These are phyloP conservation scores for Senna siamea DNA, from an alignment of 306 rosid genomes.

Conservation along the genomic window DNA sequence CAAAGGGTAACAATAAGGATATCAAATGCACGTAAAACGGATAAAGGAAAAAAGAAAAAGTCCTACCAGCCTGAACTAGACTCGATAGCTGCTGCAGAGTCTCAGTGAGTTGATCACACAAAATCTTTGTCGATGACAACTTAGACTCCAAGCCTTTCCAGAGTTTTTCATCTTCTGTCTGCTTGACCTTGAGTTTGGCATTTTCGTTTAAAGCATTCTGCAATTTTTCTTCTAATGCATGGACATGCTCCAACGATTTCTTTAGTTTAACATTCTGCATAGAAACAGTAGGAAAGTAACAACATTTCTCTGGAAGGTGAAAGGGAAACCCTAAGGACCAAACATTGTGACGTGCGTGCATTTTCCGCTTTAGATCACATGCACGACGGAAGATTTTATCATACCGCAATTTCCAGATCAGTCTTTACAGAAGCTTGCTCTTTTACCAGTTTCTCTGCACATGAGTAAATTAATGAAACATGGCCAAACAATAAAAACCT, in stretches of 20 bases:
- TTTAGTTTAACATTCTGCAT: conserved; percentile 78
- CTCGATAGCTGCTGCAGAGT: conserved; percentile 75
- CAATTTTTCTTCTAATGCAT: conserved; percentile 78
- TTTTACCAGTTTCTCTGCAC: conserved; percentile 78
- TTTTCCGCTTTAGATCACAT: conserved; percentile 9
- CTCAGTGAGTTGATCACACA: conserved; percentile 82
- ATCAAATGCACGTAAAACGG: conserved; percentile 8
- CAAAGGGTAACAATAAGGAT: background rate
- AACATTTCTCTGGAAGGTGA: conserved; percentile 5
- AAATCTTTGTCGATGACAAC: conserved; percentile 82
- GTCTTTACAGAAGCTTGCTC: conserved; percentile 90
- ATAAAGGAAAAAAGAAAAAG: background rate
- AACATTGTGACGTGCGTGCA: conserved; percentile 9
- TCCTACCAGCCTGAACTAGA: conserved; percentile 81
- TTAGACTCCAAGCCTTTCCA: conserved; percentile 91
- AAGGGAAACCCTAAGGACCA: conserved; percentile 25
- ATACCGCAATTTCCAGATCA: conserved; percentile 88
- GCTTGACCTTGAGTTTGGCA: conserved; percentile 88
- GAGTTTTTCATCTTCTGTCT: conserved; percentile 87
- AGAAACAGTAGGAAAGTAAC: conserved; percentile 10
- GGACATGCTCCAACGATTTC: conserved; percentile 69
- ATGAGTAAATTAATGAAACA: conserved; percentile 35
- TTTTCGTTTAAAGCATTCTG: conserved; percentile 88
- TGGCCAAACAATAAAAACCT: conserved; percentile 30
- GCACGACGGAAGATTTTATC: conserved; percentile 33